Base-by-base conservation (phyloP, 345 rosid species). In the Passiflora organensis region DNA sequence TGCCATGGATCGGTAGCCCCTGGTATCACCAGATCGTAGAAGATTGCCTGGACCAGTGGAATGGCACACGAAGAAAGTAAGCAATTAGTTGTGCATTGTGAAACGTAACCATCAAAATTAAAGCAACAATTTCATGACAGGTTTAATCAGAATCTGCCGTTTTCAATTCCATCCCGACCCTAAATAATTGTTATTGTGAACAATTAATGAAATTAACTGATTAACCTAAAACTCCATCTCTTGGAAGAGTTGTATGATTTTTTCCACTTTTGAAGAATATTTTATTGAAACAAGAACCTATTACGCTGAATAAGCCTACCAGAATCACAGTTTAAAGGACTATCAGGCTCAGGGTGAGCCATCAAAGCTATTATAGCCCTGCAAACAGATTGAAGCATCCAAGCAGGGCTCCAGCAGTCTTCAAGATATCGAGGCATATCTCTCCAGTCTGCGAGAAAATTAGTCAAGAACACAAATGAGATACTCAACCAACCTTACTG, bases 401-500 rank as follows among this genome's bases (percentile, higher is more conserved):
- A 93, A n/a, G 99, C 97, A 1, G 99, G 97, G 63, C 95, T 93
- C 99, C 97, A 94, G 99, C 97, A 65, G 85, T 94, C 82, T 94
- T 94, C 88, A 93, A 79, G 65, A 93, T 89, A 65, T 93, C 99
- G 46, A 93, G 87, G 63, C 96, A 93, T 71, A 93, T 89, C 70
- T 93, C 99, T 32, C 99, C 96, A 0, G 99, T 93, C 95, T 93
- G 80, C 53, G 71, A 32, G 32, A 46, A 60, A 46, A 60, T 32
- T 1, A 57, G 22, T 21, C 60, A 54, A 20, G 36, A 59, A 42
- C 8, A 59, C 50, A 13, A 10, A 12, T 51, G 19, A n/a, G 46
- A 17, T 36, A 47, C 56, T 59, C 11, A 36, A 38, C 43, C 43
- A 32, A 56, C 20, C 34, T 2, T n/a, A n/a, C n/a, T n/a, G n/a